Base-by-base conservation (phyloP, 352 stramenopile genomes). In the Lagenidium giganteum region DNA sequence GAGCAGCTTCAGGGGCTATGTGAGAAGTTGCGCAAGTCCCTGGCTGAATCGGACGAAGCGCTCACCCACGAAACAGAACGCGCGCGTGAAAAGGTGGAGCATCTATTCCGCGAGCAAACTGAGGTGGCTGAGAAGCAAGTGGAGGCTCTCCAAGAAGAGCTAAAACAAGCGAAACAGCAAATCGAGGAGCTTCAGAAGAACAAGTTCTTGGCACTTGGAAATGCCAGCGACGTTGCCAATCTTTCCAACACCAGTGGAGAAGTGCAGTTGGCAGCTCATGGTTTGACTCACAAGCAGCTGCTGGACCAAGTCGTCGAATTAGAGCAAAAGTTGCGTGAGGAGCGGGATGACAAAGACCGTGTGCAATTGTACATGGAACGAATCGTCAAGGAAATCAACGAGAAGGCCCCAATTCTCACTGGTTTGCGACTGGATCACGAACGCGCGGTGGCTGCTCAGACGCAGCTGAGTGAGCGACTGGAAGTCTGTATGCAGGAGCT, bases 371-470 rank as follows among this genome's bases (percentile, higher is more conserved):
- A 93, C 38, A 77, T 97, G 42, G 64, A 95, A 34, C 85, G 82
- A 14, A 94, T 98, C 39, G 61, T 95, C 29, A 74, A 78, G 35
- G 92, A 98, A 49, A 83, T 98, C 39, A 74, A 94, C 42, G 70
- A 73, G 20, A 97, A 93, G 51, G 85, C 87, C 6, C 91, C 93
- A 2, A 59, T 90, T n/a, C 76, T 98, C 34, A 72, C 84, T 44
- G 74, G 83, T 5, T 65, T 96, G 38, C 73, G 87, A 17, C 44
- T 93, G 35, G 91, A 98, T 46, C 84, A 96, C 39, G 76, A 96
- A 34, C 67, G 81, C 36, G 85, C 87, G 3, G 62, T 97, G 24
- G 67, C 93, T 12, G 75, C 75, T 33, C 69, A 96, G 39, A 68
- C 72, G 23, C 59, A 85, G 44, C 39, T 93, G 23, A 91, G 65